Evolutionary conservation across 192 early-diverging fungal species (phyloP).

Genomic region (Coemansia sp.): DNA sequence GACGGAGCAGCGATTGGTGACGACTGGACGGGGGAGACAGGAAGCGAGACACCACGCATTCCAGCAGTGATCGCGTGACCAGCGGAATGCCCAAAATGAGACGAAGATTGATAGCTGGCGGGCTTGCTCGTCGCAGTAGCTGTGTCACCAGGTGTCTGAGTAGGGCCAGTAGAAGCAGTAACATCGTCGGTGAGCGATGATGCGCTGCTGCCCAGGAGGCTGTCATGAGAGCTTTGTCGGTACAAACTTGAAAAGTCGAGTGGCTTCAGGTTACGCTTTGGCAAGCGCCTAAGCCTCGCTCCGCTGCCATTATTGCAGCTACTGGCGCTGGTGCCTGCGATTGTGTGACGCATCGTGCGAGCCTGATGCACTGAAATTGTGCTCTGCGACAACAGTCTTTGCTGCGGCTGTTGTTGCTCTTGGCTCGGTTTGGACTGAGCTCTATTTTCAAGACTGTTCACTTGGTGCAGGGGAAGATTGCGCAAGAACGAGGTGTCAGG

Average conservation of each 20-base stretch:
- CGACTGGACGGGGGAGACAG: conserved; percentile 39
- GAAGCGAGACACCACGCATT: conserved; percentile 30
- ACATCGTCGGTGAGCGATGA: conserved; percentile 6
- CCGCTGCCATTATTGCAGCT: conserved; percentile 4
- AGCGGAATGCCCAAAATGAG: neutral
- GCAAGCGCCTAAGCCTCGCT: conserved; percentile 43
- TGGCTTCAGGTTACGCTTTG: conserved; percentile 53
- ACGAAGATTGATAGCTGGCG: conserved; percentile 23
- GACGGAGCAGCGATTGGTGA: conserved; percentile 18
- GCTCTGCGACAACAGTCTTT: neutral
- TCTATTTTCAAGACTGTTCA: conserved; percentile 12
- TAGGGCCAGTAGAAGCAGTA: conserved; percentile 24
- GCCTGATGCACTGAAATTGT: neutral
- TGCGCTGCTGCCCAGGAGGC: neutral
- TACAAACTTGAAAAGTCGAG: conserved; percentile 48
- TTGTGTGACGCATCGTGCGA: conserved; percentile 16
- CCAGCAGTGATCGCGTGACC: conserved; percentile 7
- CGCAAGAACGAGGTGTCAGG: conserved; percentile 23
- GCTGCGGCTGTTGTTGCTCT: conserved; percentile 4
- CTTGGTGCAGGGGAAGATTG: conserved; percentile 13
- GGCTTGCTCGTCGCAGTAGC: conserved; percentile 27
- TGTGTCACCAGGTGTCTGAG: neutral
- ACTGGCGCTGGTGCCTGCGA: conserved; percentile 7
- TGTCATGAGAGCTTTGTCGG: conserved; percentile 13
- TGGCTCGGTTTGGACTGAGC: conserved; percentile 4